Conservation (phyloP, 2,329 filamentous ascomycete species). For the Neonectria hederae region DNA sequence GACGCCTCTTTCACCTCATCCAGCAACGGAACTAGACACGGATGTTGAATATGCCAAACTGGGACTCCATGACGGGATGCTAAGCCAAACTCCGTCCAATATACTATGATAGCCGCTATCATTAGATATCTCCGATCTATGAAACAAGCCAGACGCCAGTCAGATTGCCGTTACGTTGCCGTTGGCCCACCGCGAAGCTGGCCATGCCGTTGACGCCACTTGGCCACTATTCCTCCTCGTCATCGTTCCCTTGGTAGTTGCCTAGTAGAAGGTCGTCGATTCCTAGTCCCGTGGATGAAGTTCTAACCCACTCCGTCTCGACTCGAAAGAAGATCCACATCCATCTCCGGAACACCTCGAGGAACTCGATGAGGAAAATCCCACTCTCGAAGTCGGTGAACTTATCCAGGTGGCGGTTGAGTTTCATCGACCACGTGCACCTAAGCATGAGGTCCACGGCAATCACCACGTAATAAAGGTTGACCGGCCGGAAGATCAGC, state of each 20-base stretch:
- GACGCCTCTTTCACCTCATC: neutral
- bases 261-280: constrained; percentile 79
- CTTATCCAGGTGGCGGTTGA: constrained; percentile 83
- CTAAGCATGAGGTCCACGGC: constrained; percentile 81
- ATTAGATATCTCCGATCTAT: constrained; percentile 33
- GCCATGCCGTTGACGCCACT: constrained; percentile 14
- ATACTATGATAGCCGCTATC: constrained; percentile 21
- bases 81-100: constrained; percentile 23
- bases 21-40: constrained; percentile 1
- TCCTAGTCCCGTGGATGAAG: constrained; percentile 59
- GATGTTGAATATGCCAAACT: constrained; percentile 9
- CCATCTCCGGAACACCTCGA: constrained; percentile 91
- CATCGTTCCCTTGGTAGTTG: constrained; percentile 72
- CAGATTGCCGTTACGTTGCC: constrained; percentile 22
- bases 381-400: constrained; percentile 88
- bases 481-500: constrained; percentile 75
- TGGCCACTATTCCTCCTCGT: constrained; percentile 49
- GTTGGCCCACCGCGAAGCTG: constrained; percentile 10
- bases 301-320: constrained; percentile 89
- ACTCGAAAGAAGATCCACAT: constrained; percentile 97
- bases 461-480: constrained; percentile 86
- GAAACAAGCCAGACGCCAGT: constrained; percentile 29
- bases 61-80: constrained; percentile 6
- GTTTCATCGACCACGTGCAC: constrained; percentile 91
- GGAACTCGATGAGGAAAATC: constrained; percentile 85